These are phyloP conservation scores for Pulveroboletus sp. DNA, from an alignment of 768 basidiomycete genomes.

Conservation along the genomic window DNA sequence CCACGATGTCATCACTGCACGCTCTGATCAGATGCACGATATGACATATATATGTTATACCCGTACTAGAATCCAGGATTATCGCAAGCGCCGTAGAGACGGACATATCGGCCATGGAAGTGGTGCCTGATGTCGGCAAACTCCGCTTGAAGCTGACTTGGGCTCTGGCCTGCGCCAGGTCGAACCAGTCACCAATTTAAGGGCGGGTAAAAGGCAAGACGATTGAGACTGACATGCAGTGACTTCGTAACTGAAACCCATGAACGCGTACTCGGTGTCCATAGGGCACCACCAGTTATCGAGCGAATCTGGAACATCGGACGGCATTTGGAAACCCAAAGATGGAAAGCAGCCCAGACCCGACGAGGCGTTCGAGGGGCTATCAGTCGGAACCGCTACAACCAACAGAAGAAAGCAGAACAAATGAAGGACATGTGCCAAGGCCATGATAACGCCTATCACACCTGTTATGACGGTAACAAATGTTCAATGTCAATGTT, in stretches of 20 bases:
- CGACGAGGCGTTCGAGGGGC: background rate
- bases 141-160: constrained; percentile 45
- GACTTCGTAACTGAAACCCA: constrained; percentile 77
- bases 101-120: constrained; percentile 67
- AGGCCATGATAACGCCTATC: too few species aligned
- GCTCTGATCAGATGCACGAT: constrained; percentile 19
- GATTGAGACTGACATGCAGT: constrained; percentile 47
- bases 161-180: constrained; percentile 57
- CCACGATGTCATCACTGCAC: constrained; percentile 53
- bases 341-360: constrained; percentile 42
- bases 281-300: constrained; percentile 64
- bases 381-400: background rate
- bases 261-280: constrained; percentile 67
- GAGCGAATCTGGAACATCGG: constrained; percentile 40
- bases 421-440: too few species aligned
- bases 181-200: constrained; percentile 9
- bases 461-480: too few species aligned
- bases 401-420: background rate
- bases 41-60: background rate
- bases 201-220: background rate
- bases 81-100: constrained; percentile 43
- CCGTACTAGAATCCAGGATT: constrained; percentile 38
- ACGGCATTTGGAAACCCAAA: constrained; percentile 54
- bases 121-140: constrained; percentile 57
- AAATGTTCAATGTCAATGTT: too few species aligned